Conservation (phyloP, 768 basidiomycete genomes). For the Leccinum disarticulatum region DNA sequence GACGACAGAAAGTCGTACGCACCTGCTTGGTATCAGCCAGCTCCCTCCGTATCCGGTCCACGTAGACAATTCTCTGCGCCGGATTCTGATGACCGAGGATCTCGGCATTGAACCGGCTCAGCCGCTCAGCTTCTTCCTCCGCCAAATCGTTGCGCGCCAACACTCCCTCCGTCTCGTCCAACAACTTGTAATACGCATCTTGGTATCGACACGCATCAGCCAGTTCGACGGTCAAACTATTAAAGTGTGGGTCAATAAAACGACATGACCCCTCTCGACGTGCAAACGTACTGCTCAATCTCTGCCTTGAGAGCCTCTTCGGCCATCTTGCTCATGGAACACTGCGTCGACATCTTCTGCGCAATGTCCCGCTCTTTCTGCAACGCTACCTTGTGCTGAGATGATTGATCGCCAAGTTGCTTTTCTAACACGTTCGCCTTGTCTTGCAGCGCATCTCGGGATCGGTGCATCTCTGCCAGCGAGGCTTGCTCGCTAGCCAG, state of each 20-base stretch:
- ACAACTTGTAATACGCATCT: conserved; percentile 65
- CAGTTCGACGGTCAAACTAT: conserved; percentile 53
- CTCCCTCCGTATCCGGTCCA: conserved; percentile 80
- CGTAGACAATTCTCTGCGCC: conserved; percentile 81
- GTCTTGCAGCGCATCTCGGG: conserved; percentile 29
- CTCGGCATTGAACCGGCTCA: conserved; percentile 82
- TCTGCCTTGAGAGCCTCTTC: conserved; percentile 71
- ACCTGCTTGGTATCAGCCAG: conserved; percentile 82
- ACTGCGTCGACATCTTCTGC: conserved; percentile 47
- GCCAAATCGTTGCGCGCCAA: conserved; percentile 72
- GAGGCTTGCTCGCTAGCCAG: conserved; percentile 26
- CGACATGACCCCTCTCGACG: background rate
- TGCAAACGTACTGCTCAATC: conserved; percentile 57
- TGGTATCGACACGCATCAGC: conserved; percentile 62
- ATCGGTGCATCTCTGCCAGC: conserved; percentile 12
- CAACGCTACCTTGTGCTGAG: conserved; percentile 36
- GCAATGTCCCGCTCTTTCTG: conserved; percentile 48
- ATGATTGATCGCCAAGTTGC: conserved; percentile 31
- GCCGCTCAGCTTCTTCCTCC: conserved; percentile 72
- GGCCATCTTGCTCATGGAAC: conserved; percentile 58
- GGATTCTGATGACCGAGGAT: conserved; percentile 84
- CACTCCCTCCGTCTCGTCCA: conserved; percentile 63
- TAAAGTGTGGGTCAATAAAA: conserved; percentile 6
- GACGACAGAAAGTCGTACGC: conserved; percentile 25
- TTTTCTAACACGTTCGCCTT: conserved; percentile 28